A percentile compares a stretch with the other conserved stretches of the same genome.
phyloP scores from a whole-genome alignment of 352 stramenopile genomes.

The Globisporangium acanthophoron region DNA sequence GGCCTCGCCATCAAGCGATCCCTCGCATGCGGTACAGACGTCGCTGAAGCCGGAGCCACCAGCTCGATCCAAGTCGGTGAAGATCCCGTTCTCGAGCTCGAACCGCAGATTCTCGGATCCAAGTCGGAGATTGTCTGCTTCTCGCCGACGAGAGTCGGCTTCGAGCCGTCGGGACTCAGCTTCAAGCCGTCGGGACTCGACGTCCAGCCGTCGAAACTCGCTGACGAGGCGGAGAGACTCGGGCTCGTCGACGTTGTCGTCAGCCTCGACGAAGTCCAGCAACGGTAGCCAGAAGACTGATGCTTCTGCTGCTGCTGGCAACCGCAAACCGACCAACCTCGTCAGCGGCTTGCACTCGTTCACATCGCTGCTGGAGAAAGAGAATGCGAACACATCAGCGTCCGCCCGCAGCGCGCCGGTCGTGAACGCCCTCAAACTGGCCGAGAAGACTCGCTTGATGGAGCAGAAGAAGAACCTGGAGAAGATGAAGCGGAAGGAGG shows the following conservation, averaged over 20 bases:
- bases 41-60: background rate
- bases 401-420: constrained; percentile 35
- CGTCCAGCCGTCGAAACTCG: constrained; percentile 8
- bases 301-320: constrained; percentile 1
- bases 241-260: constrained; percentile 49
- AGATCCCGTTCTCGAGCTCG: constrained; percentile 11
- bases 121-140: constrained; percentile 4
- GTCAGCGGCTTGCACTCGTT: constrained; percentile 74
- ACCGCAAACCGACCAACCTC: constrained; percentile 51
- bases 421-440: constrained; percentile 68
- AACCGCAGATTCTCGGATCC: constrained; percentile 12
- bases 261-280: constrained; percentile 31
- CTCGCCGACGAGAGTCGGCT: constrained; percentile 2
- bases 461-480: constrained; percentile 70
- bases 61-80: constrained; percentile 1
- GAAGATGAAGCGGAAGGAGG: constrained; percentile 56
- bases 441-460: constrained; percentile 50
- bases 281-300: constrained; percentile 5
- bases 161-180: constrained; percentile 8
- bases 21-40: background rate
- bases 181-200: constrained; percentile 4
- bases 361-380: constrained; percentile 59
- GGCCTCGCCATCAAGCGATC: background rate
- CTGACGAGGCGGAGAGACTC: constrained; percentile 27
- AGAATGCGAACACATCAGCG: constrained; percentile 22